Evolutionary conservation across 169 alveolate genomes (phyloP).

Genomic region (Plasmodium adleri): DNA sequence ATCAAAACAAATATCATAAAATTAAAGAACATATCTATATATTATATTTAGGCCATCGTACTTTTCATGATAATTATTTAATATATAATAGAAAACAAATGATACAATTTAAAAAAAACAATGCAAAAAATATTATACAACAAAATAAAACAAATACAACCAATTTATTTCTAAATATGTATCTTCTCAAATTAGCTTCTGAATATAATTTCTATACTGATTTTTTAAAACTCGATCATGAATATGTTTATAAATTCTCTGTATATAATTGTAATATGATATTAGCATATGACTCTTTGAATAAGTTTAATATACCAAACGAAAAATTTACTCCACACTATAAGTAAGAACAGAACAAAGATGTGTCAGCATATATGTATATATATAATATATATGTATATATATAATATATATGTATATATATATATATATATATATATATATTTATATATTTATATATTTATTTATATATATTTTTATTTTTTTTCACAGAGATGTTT

Average conservation of each 20-base stretch:
- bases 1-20: background rate
- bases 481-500: conserved; percentile 30
- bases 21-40: conserved; percentile 20
- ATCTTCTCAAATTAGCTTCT: conserved; percentile 27
- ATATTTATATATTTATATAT: background rate
- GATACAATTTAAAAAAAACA: conserved; percentile 39
- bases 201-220: conserved; percentile 50
- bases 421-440: background rate
- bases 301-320: conserved; percentile 41
- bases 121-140: conserved; percentile 32
- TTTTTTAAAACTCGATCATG: conserved; percentile 5
- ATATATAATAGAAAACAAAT: conserved; percentile 44
- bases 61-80: conserved; percentile 23
- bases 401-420: background rate
- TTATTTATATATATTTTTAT: background rate
- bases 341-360: background rate
- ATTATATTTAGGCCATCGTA: conserved; percentile 32
- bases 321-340: conserved; percentile 68
- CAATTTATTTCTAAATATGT: conserved; percentile 36
- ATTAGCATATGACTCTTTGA: conserved; percentile 32
- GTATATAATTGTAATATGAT: conserved; percentile 32
- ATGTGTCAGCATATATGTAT: background rate
- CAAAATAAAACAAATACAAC: conserved; percentile 19
- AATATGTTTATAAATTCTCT: conserved; percentile 18
- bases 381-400: background rate